phyloP scores from a whole-genome alignment of 352 stramenopile species.

The Globisporangium spiculum region DNA sequence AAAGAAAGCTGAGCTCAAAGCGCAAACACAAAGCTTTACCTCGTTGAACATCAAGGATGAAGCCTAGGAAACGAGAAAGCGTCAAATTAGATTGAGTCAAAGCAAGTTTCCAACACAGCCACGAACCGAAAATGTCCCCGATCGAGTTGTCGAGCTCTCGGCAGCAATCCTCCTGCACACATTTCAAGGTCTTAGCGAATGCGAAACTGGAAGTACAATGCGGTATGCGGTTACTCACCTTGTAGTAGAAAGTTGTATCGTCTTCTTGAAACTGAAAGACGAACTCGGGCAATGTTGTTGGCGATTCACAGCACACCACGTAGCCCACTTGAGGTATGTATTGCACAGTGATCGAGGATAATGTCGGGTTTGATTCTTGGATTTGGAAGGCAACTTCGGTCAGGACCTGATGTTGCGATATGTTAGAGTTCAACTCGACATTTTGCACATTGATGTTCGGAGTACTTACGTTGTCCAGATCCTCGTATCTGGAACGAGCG shows the following conservation, averaged over 20 bases:
- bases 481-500: conserved; percentile 64
- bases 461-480: conserved; percentile 75
- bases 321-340: conserved; percentile 89
- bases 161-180: conserved; percentile 62
- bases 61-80: conserved; percentile 32
- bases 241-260: conserved; percentile 85
- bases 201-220: background rate
- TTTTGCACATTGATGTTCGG: too few relatives aligned
- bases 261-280: conserved; percentile 89
- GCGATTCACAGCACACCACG: conserved; percentile 75
- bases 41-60: conserved; percentile 79
- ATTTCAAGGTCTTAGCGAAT: background rate
- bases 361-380: conserved; percentile 62
- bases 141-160: conserved; percentile 77
- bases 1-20: background rate
- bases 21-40: conserved; percentile 27
- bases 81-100: conserved; percentile 1
- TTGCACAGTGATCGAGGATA: conserved; percentile 78
- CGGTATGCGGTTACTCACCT: conserved; percentile 30
- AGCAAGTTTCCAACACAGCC: background rate
- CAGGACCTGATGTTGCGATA: conserved; percentile 47
- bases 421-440: background rate
- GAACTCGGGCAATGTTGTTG: conserved; percentile 68
- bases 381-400: conserved; percentile 82
- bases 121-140: conserved; percentile 76